Percentiles rank a stretch among this genome's conserved stretches.
phyloP scores from a whole-genome alignment of 345 rosid species.

The Gossypium arboreum region DNA sequence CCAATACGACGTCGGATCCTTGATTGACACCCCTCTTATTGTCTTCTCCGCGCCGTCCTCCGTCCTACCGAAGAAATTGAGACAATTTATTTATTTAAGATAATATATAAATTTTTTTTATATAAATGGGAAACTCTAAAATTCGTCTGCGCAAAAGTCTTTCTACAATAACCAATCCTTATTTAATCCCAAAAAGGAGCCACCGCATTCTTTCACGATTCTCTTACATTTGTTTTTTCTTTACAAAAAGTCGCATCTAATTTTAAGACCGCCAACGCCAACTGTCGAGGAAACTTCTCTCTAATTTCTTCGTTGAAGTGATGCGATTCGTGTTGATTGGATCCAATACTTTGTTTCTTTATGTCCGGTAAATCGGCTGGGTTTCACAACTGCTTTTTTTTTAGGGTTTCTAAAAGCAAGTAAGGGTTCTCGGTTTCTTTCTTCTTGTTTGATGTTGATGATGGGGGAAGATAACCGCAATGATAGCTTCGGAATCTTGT shows the following conservation, averaged over 20 bases:
- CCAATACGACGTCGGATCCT: neutral
- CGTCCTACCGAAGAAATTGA: neutral
- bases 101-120: no score
- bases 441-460: slow-evolving; percentile 19
- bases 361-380: neutral
- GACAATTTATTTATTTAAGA: neutral
- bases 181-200: neutral
- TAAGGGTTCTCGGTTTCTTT: slow-evolving; percentile 9
- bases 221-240: neutral
- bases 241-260: slow-evolving; percentile 29
- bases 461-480: slow-evolving; percentile 32
- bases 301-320: neutral
- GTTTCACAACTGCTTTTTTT: neutral
- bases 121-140: neutral
- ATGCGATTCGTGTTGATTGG: slow-evolving; percentile 15
- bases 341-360: neutral
- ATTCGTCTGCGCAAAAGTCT: neutral
- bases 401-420: neutral
- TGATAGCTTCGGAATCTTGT: slow-evolving; percentile 5
- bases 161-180: slow-evolving; percentile 7
- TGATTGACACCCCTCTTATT: neutral
- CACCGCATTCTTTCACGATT: slow-evolving; percentile 19
- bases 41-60: slow-evolving; percentile 1
- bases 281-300: slow-evolving; percentile 25
- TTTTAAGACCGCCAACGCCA: slow-evolving; percentile 20